Conservation (phyloP, 2,329 filamentous ascomycete genomes). For the Xenoacremonium recifei region DNA sequence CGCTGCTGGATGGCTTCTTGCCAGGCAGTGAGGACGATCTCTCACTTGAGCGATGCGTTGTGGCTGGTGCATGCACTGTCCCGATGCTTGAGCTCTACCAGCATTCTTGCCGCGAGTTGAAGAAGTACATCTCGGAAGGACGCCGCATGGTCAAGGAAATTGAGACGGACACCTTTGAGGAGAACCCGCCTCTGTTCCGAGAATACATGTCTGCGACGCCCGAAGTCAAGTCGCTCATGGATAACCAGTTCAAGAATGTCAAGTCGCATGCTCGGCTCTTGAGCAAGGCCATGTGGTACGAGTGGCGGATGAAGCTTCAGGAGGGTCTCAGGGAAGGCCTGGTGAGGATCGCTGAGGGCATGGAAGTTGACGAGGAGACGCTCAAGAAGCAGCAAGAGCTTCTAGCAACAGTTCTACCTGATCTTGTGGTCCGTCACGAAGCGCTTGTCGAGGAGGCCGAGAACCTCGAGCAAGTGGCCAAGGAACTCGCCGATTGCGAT, state of each 20-base stretch:
- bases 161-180: constrained; percentile 81
- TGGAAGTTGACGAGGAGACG: constrained; percentile 69
- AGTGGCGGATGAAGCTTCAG: constrained; percentile 90
- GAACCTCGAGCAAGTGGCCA: constrained; percentile 69
- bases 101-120: constrained; percentile 92
- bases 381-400: constrained; percentile 68
- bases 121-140: constrained; percentile 94
- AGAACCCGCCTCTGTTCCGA: constrained; percentile 87
- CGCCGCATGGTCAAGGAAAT: constrained; percentile 87
- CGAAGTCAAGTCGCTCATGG: constrained; percentile 83
- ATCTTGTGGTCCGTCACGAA: constrained; percentile 58
- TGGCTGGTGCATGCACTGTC: constrained; percentile 85
- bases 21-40: constrained; percentile 48
- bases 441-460: constrained; percentile 61
- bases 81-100: constrained; percentile 95
- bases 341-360: constrained; percentile 69
- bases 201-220: constrained; percentile 87
- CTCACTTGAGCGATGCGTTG: constrained; percentile 74
- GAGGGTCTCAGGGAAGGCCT: constrained; percentile 79
- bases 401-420: constrained; percentile 66
- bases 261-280: constrained; percentile 87
- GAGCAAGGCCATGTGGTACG: constrained; percentile 97
- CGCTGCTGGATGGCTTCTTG: constrained; percentile 41
- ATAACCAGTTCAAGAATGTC: constrained; percentile 96
- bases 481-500: constrained; percentile 76